phyloP scores from a whole-genome alignment of 2,329 filamentous ascomycete genomes.

The Xylaria sp. region DNA sequence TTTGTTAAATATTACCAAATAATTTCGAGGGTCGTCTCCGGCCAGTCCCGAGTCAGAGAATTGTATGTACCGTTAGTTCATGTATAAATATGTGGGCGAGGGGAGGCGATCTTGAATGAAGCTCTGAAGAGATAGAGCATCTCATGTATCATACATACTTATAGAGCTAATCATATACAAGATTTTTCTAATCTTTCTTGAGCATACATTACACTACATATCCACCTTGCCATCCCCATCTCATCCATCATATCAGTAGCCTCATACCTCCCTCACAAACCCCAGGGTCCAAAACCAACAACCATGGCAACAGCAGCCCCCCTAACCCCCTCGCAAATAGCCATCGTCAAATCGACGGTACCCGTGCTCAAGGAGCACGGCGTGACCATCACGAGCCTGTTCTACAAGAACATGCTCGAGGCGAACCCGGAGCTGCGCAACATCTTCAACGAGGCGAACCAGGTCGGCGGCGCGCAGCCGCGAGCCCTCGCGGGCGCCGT shows the following conservation, averaged over 20 bases:
- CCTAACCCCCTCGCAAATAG: constrained; percentile 67
- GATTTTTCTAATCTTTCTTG: neutral
- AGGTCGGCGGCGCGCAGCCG: constrained; percentile 70
- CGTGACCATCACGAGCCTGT: constrained; percentile 69
- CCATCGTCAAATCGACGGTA: constrained; percentile 77
- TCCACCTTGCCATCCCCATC: no score
- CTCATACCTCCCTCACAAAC: no score
- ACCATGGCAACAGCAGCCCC: constrained; percentile 50
- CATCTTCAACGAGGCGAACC: constrained; percentile 74
- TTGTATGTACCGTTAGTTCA: neutral
- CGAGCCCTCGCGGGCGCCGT: constrained; percentile 72
- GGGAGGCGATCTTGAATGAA: no score
- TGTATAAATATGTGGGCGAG: constrained; percentile 9
- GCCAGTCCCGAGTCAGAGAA: constrained; percentile 13
- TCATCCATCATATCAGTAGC: no score
- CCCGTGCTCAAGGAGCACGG: constrained; percentile 74
- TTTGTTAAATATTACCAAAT: neutral
- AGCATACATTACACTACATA: no score
- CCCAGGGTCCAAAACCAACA: constrained; percentile 6
- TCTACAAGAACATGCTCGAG: constrained; percentile 72
- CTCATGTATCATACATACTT: neutral
- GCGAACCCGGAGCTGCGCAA: constrained; percentile 70
- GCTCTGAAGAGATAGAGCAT: neutral
- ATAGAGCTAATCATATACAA: neutral
- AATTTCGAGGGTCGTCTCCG: neutral